A percentile compares a stretch with the other conserved stretches of the same genome.
These are phyloP conservation scores for Nemophila menziesii DNA, from an alignment of 257 asterid species.

Conservation along the genomic window DNA sequence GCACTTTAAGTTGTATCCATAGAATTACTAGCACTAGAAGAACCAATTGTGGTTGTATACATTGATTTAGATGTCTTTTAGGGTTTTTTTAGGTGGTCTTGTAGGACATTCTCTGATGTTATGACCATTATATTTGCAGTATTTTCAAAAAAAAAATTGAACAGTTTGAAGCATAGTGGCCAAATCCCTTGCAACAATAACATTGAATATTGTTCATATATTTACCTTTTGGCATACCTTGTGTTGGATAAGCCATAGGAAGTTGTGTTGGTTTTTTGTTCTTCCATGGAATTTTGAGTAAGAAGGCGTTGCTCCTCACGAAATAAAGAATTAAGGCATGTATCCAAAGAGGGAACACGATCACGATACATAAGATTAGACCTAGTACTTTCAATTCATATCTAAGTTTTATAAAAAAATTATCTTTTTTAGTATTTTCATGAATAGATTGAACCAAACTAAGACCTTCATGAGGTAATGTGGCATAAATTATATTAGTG, in stretches of 20 bases:
- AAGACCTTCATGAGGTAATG: neutral
- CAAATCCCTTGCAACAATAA: neutral
- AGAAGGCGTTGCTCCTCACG: neutral
- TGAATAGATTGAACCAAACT: neutral
- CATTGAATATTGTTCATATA: conserved; percentile 1
- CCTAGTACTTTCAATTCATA: neutral
- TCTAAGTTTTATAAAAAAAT: neutral
- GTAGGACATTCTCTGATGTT: neutral
- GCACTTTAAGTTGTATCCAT: neutral
- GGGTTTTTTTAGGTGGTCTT: too few species aligned
- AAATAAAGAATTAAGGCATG: neutral
- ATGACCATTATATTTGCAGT: neutral
- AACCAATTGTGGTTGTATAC: too few species aligned
- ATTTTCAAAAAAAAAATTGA: neutral
- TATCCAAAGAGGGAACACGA: neutral
- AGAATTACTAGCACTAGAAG: too few species aligned
- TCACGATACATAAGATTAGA: too few species aligned
- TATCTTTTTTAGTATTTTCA: neutral
- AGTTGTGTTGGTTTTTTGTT: too few species aligned
- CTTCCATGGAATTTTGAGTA: too few species aligned
- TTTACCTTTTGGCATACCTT: neutral
- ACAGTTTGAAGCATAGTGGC: neutral
- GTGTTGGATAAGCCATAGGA: neutral
- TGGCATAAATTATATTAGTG: neutral
- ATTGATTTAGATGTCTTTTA: too few species aligned